A percentile compares a stretch with the other conserved stretches of the same genome.
Conservation (phyloP, 73 alveolate genomes). For the Uronychia setigera region DNA sequence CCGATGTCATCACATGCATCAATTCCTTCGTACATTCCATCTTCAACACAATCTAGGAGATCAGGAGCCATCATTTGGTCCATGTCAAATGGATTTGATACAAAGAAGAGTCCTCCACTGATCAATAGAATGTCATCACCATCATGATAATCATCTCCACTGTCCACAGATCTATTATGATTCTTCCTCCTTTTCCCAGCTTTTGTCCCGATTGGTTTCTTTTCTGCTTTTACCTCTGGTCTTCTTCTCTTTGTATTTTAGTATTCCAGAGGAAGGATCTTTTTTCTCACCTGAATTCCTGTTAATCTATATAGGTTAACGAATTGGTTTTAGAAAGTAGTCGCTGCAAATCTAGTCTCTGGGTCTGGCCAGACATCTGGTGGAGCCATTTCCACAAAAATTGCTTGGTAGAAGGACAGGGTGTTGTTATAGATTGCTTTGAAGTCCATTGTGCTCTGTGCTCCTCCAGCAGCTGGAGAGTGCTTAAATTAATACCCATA, state of each 20-base stretch:
- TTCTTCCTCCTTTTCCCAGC: no score
- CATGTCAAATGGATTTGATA: slow-evolving; percentile 12
- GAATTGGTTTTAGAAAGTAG: no score
- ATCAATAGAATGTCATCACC: no score
- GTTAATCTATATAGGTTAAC: no score
- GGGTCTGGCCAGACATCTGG: slow-evolving; percentile 40
- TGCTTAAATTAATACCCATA: slow-evolving; percentile 18
- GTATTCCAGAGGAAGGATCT: no score
- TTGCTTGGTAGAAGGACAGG: slow-evolving; percentile 19
- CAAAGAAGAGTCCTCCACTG: slow-evolving; percentile 19
- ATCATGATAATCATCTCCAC: no score
- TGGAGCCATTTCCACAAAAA: slow-evolving; percentile 34
- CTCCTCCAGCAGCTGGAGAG: slow-evolving; percentile 37
- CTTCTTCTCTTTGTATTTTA: no score
- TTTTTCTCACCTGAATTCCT: no score
- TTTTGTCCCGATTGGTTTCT: no score
- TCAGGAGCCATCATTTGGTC: slow-evolving; percentile 17
- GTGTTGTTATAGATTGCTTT: slow-evolving; percentile 31
- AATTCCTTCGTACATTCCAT: slow-evolving; percentile 25
- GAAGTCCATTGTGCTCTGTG: slow-evolving; percentile 16
- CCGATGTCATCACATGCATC: slow-evolving; percentile 21
- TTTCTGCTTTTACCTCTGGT: no score
- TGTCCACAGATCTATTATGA: no score
- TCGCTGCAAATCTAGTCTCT: neutral
- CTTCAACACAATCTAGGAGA: slow-evolving; percentile 17